Evolutionary conservation across 179 eudicot genomes (phyloP).

Genomic region (Dionaea muscipula): DNA sequence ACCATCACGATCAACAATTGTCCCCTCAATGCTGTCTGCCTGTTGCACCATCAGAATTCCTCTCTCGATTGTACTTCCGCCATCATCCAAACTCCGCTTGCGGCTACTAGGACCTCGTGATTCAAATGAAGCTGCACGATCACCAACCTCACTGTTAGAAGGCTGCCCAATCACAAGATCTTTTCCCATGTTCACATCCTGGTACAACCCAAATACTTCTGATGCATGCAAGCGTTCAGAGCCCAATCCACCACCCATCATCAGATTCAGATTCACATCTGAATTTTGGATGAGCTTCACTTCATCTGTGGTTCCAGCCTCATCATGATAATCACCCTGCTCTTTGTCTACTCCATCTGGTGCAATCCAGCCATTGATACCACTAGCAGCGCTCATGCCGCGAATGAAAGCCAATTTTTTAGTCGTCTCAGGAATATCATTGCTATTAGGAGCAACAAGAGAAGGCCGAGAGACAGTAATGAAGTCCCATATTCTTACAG

Average conservation of each 20-base stretch:
- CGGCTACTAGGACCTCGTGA: constrained; percentile 94
- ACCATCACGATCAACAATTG: constrained; percentile 92
- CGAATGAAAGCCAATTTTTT: constrained; percentile 77
- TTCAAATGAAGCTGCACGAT: constrained; percentile 95
- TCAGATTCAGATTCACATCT: constrained; percentile 64
- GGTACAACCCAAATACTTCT: constrained; percentile 41
- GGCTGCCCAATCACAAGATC: constrained; percentile 88
- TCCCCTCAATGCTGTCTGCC: constrained; percentile 93
- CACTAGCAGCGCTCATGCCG: constrained; percentile 97
- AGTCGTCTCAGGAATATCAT: constrained; percentile 64
- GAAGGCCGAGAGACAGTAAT: constrained; percentile 69
- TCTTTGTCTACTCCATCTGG: constrained; percentile 61
- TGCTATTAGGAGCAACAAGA: constrained; percentile 57
- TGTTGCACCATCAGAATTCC: constrained; percentile 55
- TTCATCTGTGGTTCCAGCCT: constrained; percentile 72
- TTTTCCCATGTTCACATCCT: constrained; percentile 54
- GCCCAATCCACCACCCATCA: constrained; percentile 72
- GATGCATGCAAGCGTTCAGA: constrained; percentile 40
- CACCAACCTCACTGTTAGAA: constrained; percentile 91
- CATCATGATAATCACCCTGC: constrained; percentile 71
- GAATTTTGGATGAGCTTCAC: constrained; percentile 55
- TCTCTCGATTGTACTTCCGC: constrained; percentile 91
- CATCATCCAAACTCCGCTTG: constrained; percentile 82
- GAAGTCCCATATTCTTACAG: constrained; percentile 90
- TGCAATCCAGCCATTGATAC: constrained; percentile 86